phyloP scores from a whole-genome alignment of 768 basidiomycete species.

The Mycena pura region DNA sequence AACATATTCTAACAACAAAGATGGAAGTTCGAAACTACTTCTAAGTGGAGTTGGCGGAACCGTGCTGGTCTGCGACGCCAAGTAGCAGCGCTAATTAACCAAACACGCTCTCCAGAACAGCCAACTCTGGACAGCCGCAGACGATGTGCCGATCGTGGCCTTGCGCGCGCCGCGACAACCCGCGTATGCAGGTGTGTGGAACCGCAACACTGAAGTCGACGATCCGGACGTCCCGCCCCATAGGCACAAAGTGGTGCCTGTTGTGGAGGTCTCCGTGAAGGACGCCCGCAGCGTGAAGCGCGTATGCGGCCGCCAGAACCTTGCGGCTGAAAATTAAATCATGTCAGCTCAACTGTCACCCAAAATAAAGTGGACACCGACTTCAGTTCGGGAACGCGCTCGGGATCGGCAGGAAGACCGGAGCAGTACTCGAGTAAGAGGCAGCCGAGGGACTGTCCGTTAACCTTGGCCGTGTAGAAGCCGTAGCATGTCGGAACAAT shows the following conservation, averaged over 20 bases:
- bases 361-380: conserved; percentile 1
- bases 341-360: background rate
- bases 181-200: conserved; percentile 37
- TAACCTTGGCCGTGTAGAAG: conserved; percentile 38
- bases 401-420: conserved; percentile 16
- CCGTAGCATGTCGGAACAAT: conserved; percentile 49
- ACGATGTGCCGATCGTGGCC: background rate
- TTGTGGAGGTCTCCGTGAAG: conserved; percentile 42
- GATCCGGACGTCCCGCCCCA: conserved; percentile 39
- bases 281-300: conserved; percentile 45
- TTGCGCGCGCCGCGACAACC: background rate
- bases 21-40: too few species aligned
- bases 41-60: too few species aligned
- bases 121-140: conserved; percentile 17
- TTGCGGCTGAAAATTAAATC: conserved; percentile 33
- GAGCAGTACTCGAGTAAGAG: conserved; percentile 48
- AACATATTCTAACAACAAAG: too few species aligned
- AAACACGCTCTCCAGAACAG: conserved; percentile 2
- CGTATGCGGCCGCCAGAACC: conserved; percentile 39
- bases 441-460: conserved; percentile 37
- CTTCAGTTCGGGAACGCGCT: conserved; percentile 30
- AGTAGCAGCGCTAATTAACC: too few species aligned
- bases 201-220: conserved; percentile 43
- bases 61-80: too few species aligned
- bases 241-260: conserved; percentile 37